Evolutionary conservation across 1,284 basidiomycete species (phyloP), one percentile per base, ranked within the genome.

Genomic region (Ceratobasidium theobromae): DNA sequence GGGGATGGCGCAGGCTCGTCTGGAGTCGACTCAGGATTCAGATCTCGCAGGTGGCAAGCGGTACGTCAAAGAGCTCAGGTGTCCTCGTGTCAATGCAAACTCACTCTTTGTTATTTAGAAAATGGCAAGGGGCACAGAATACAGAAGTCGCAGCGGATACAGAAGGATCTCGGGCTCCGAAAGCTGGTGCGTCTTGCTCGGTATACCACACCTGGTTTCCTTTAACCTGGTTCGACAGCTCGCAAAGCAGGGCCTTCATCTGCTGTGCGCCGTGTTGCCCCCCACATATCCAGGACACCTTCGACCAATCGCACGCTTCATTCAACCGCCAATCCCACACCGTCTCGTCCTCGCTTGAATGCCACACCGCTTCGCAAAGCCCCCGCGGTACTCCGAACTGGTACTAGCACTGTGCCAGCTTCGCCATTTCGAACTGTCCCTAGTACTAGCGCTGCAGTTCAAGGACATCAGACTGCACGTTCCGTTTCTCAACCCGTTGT

Each of bases 1-100:
- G 83, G 69, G 87, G 83, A 9, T 75, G 85, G 57, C 86, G 86
- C 75, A 84, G 81, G 72, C 84, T 86, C 65, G 78, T 77, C 62
- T 62, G 57, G 65, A 69, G 71, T 48, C 71, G 75, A 46, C 45
- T 18, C 48, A 41, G 21, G 45, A 49, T 41, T 25, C 48, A 21
- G 53, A 53, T 38, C 55, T 48, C 14, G 28, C 32, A 11, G 54
- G 51, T 35, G 55, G 46, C 30, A 57, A 57, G 27, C 43, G 46
- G 49, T 66, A 28, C 25, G 53, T 43, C 25, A 1, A 33, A 11
- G 33, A 38, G 5, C 16, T 18, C 4, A 49, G 43, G 14, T n/a
- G 16, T 5, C 6, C 23, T 4, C 48, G 16, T 45, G 14, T 45
- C 35, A n/a, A 33, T 38, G 48, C 5, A 9, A 30, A 53, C 49